Evolutionary conservation across 192 early-diverging fungal species (phyloP).

Genomic region (Helicostylum pulchrum): DNA sequence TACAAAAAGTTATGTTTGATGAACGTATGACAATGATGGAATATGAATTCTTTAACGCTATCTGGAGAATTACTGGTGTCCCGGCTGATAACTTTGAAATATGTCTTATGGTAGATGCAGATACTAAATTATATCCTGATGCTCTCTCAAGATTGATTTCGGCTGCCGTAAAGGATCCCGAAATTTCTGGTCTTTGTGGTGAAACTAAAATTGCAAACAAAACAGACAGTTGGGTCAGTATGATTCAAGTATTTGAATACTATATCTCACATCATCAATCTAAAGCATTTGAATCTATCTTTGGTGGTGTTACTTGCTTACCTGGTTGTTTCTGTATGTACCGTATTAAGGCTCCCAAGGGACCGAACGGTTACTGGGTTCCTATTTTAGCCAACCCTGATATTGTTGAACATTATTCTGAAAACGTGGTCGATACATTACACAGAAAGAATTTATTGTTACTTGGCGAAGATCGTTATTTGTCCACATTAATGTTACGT

Average conservation of each 20-base stretch:
- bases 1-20: constrained; percentile 75
- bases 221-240: constrained; percentile 78
- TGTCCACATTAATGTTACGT: constrained; percentile 72
- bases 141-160: constrained; percentile 72
- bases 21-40: constrained; percentile 70
- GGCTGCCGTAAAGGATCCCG: constrained; percentile 79
- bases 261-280: constrained; percentile 79
- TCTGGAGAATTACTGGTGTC: constrained; percentile 70
- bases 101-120: constrained; percentile 76
- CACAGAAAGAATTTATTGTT: constrained; percentile 75
- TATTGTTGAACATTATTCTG: constrained; percentile 80
- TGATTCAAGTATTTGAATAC: constrained; percentile 93
- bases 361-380: constrained; percentile 71
- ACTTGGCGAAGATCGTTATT: constrained; percentile 73
- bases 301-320: constrained; percentile 77
- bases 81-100: constrained; percentile 78
- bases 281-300: constrained; percentile 79
- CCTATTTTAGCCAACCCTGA: constrained; percentile 77
- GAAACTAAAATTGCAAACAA: constrained; percentile 97
- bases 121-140: constrained; percentile 79
- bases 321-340: constrained; percentile 84
- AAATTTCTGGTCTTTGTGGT: constrained; percentile 92
- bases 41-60: constrained; percentile 66
- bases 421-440: constrained; percentile 74
- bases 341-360: constrained; percentile 77